Evolutionary conservation across 2,329 filamentous ascomycete species (phyloP).

Genomic region (Fusarium continuum): DNA sequence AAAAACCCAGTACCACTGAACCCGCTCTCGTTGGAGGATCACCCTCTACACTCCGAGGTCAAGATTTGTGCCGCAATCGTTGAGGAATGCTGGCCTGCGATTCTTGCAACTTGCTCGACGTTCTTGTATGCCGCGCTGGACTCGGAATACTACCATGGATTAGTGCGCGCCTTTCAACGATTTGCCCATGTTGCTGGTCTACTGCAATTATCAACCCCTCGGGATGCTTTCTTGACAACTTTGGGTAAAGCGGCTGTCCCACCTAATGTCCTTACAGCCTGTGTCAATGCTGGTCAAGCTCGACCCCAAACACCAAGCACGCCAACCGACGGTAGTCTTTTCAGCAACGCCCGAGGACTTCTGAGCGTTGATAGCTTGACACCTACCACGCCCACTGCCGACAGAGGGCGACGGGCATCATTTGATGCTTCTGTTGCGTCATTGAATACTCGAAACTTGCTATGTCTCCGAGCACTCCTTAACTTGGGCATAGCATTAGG

Average conservation of each 20-base stretch:
- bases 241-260: conserved; percentile 93
- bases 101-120: conserved; percentile 93
- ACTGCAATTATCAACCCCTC: conserved; percentile 81
- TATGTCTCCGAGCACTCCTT: conserved; percentile 90
- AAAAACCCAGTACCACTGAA: conserved; percentile 84
- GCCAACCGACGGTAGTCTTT: conserved; percentile 64
- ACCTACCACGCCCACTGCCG: conserved; percentile 62
- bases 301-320: conserved; percentile 57
- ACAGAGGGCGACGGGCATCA: conserved; percentile 68
- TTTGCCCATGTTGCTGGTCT: conserved; percentile 95
- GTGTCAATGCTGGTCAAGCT: conserved; percentile 59
- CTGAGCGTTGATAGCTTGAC: conserved; percentile 77
- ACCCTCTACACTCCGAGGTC: conserved; percentile 76
- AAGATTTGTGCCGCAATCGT: conserved; percentile 83
- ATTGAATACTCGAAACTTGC: conserved; percentile 86
- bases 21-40: conserved; percentile 77
- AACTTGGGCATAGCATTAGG: conserved; percentile 95
- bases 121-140: conserved; percentile 93
- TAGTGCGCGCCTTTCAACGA: conserved; percentile 93
- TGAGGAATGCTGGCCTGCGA: conserved; percentile 93
- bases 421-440: conserved; percentile 63
- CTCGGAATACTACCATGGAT: conserved; percentile 89
- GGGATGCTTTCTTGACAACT: conserved; percentile 94
- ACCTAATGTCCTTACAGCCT: conserved; percentile 74
- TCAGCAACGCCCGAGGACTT: conserved; percentile 76